Percentiles rank a stretch among this genome's conserved stretches.
Conservation (phyloP, 2,329 filamentous ascomycete genomes). For the Penicillium brasilianum region DNA sequence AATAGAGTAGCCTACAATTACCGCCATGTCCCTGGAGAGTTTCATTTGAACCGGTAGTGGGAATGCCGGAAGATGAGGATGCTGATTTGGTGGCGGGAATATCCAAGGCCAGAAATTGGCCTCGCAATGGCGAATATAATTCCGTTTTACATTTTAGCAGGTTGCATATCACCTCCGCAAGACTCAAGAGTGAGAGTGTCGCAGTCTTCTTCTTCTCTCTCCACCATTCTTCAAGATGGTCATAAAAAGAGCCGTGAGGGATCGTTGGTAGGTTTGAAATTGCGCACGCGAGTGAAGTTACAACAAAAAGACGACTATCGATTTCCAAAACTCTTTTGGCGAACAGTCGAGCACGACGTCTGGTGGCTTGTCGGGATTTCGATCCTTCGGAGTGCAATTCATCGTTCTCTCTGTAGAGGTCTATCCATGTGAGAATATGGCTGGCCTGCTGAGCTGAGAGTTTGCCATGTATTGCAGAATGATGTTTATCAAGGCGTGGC, state of each 20-base stretch:
- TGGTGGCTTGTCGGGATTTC: neutral
- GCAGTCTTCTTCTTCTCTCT: neutral
- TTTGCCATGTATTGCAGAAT: neutral
- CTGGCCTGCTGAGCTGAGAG: neutral
- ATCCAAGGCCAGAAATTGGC: neutral
- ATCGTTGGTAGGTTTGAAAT: neutral
- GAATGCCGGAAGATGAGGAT: neutral
- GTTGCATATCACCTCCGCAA: neutral
- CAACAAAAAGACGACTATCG: neutral
- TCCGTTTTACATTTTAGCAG: neutral
- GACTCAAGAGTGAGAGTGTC: neutral
- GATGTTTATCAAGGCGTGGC: neutral
- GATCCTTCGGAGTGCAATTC: neutral
- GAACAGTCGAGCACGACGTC: neutral
- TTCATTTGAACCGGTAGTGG: neutral
- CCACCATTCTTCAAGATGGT: neutral
- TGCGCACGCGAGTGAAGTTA: neutral
- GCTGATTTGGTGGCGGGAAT: neutral
- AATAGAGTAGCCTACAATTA: neutral
- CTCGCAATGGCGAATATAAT: neutral
- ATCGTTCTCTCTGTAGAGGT: neutral
- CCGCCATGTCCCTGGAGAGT: neutral
- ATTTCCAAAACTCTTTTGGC: neutral
- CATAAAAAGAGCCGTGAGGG: neutral
- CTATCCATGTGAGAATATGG: neutral